A percentile compares a stretch with the other conserved stretches of the same genome.
Conservation (phyloP, 2,329 filamentous ascomycete genomes). For the Thielaviopsis ethacetica region DNA sequence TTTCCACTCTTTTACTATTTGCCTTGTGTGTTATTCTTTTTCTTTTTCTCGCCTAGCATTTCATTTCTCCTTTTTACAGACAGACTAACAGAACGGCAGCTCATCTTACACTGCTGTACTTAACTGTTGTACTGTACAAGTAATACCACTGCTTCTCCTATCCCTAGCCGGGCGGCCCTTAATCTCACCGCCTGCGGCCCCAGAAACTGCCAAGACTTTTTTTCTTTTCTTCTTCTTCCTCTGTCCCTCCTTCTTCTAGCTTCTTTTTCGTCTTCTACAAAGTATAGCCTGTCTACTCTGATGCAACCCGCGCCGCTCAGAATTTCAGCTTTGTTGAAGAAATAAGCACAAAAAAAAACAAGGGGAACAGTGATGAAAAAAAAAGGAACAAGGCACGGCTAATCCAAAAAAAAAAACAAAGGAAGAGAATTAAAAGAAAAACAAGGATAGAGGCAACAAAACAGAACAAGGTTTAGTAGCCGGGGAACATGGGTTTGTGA, state of each 20-base stretch:
- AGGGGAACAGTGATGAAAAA: too few species aligned
- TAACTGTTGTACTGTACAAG: too few species aligned
- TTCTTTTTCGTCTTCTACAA: too few species aligned
- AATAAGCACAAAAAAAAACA: neutral
- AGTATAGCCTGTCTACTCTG: too few species aligned
- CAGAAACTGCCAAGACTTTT: neutral
- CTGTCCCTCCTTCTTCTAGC: neutral
- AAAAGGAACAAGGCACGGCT: too few species aligned
- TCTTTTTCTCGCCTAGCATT: neutral
- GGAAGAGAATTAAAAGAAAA: neutral
- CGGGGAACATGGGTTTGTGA: neutral
- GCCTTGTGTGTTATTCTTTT: neutral
- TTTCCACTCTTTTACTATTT: neutral
- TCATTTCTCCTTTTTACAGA: neutral
- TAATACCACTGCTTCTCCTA: neutral
- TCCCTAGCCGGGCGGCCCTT: neutral
- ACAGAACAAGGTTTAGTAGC: too few species aligned
- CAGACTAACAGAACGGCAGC: too few species aligned
- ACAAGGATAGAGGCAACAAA: neutral
- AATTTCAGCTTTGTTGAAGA: neutral
- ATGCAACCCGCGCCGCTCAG: neutral
- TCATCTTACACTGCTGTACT: too few species aligned
- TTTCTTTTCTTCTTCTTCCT: constrained; percentile 4
- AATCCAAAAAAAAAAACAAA: neutral
- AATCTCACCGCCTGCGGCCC: neutral